phyloP scores from a whole-genome alignment of 495 filamentous ascomycete species.

The Talaromyces stipitatus region DNA sequence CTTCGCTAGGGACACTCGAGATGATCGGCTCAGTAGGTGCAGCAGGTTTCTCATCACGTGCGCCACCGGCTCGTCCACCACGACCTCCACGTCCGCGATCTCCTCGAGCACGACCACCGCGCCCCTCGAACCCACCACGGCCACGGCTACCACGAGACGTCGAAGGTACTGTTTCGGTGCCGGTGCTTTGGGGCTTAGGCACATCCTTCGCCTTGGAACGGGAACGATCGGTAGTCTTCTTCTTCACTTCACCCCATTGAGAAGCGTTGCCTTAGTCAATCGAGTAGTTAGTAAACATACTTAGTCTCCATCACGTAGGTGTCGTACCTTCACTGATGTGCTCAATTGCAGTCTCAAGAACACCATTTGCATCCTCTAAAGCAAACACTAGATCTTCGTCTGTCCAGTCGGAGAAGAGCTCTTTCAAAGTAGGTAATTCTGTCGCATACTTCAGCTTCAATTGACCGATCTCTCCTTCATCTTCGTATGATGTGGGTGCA shows the following conservation, averaged over 20 bases:
- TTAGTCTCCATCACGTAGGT: not conserved
- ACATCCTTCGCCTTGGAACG: constrained; percentile 78
- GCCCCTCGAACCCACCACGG: constrained; percentile 57
- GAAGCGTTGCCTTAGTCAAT: constrained; percentile 63
- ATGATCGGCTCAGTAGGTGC: constrained; percentile 26
- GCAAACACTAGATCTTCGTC: constrained; percentile 87
- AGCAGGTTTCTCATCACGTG: constrained; percentile 28
- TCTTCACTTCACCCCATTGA: constrained; percentile 94
- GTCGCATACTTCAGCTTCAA: constrained; percentile 80
- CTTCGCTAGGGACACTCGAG: constrained; percentile 30
- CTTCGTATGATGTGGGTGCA: constrained; percentile 55
- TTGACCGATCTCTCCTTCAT: constrained; percentile 84
- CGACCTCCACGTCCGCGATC: constrained; percentile 72
- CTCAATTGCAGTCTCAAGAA: constrained; percentile 74
- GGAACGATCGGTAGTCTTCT: constrained; percentile 75
- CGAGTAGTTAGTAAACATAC: constrained; percentile 5
- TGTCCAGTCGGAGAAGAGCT: constrained; percentile 89
- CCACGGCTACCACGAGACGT: constrained; percentile 57
- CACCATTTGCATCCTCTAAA: constrained; percentile 84
- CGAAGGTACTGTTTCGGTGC: constrained; percentile 35
- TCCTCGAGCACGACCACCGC: constrained; percentile 63
- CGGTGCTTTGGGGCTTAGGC: constrained; percentile 36
- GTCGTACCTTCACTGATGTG: constrained; percentile 82
- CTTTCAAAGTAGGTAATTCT: constrained; percentile 70
- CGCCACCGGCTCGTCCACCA: constrained; percentile 58